phyloP scores from a whole-genome alignment of 139 green algal genomes.

The Desmodesmus armatus region DNA sequence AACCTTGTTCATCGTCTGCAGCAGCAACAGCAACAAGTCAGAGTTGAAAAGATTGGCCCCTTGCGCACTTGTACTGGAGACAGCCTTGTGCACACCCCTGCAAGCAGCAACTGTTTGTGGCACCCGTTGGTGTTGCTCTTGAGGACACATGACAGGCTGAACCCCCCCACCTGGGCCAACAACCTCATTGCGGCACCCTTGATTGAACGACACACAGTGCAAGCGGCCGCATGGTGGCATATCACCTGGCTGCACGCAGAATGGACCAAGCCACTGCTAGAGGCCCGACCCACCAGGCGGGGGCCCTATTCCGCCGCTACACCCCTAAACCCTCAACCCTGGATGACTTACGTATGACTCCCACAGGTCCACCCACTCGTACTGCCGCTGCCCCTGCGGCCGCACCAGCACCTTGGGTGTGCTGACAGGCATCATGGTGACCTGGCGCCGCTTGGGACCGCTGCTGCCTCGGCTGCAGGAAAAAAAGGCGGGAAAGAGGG shows the following conservation, averaged over 20 bases:
- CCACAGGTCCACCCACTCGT: constrained; percentile 78
- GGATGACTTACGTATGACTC: constrained; percentile 72
- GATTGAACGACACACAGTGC: no score
- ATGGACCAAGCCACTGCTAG: no score
- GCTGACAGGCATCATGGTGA: constrained; percentile 68
- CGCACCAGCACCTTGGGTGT: constrained; percentile 60
- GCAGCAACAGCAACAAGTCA: neutral
- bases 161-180: neutral
- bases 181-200: no score
- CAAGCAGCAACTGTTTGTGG: no score
- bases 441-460: constrained; percentile 39
- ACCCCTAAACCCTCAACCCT: no score
- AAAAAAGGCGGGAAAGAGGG: no score
- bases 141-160: neutral
- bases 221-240: no score
- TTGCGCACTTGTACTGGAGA: no score
- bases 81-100: no score
- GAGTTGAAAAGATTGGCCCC: neutral
- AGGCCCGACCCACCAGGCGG: no score
- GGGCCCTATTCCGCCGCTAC: neutral
- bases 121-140: no score
- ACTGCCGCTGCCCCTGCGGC: constrained; percentile 62
- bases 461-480: constrained; percentile 16
- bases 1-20: constrained; percentile 66
- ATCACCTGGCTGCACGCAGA: no score